Percentiles rank a stretch among this genome's conserved stretches.
phyloP scores from a whole-genome alignment of 2,329 filamentous ascomycete species.

The Cytospora mali region DNA sequence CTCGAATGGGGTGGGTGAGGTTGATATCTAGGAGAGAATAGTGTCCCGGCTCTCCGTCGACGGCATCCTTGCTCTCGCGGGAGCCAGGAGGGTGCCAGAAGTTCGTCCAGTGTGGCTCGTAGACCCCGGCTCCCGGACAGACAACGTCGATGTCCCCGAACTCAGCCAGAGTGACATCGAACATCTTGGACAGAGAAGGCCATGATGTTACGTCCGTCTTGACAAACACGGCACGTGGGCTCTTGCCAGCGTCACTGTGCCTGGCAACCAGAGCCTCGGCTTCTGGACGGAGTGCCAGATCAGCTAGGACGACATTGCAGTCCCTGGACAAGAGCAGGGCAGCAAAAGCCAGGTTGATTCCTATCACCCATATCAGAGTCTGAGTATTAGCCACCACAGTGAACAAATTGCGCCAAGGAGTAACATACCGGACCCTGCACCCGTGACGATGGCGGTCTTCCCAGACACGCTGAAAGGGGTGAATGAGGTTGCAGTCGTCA shows the following conservation, averaged over 20 bases:
- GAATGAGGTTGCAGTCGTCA: slow-evolving; percentile 4
- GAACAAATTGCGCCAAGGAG: background rate
- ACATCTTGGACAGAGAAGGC: slow-evolving; percentile 41
- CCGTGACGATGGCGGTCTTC: slow-evolving; percentile 56
- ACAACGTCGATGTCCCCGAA: slow-evolving; percentile 47
- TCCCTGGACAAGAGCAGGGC: slow-evolving; percentile 43
- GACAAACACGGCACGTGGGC: slow-evolving; percentile 43
- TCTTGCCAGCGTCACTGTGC: slow-evolving; percentile 28
- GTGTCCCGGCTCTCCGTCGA: slow-evolving; percentile 32
- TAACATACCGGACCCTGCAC: slow-evolving; percentile 51
- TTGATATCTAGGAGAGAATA: slow-evolving; percentile 46
- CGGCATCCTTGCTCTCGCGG: slow-evolving; percentile 36
- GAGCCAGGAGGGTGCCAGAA: slow-evolving; percentile 48
- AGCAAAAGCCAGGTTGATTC: slow-evolving; percentile 49
- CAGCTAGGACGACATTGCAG: slow-evolving; percentile 51
- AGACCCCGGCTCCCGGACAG: slow-evolving; percentile 51
- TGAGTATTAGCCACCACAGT: slow-evolving; percentile 3
- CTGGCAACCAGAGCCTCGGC: slow-evolving; percentile 40
- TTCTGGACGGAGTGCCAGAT: slow-evolving; percentile 47
- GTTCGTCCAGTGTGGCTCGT: slow-evolving; percentile 47
- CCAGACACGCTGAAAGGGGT: slow-evolving; percentile 38
- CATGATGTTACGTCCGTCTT: slow-evolving; percentile 49
- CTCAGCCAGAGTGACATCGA: slow-evolving; percentile 37
- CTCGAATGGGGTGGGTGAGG: slow-evolving; percentile 45
- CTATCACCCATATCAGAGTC: slow-evolving; percentile 29